Conservation (phyloP, 2,329 filamentous ascomycete species). For the Trichoderma aggressivum region DNA sequence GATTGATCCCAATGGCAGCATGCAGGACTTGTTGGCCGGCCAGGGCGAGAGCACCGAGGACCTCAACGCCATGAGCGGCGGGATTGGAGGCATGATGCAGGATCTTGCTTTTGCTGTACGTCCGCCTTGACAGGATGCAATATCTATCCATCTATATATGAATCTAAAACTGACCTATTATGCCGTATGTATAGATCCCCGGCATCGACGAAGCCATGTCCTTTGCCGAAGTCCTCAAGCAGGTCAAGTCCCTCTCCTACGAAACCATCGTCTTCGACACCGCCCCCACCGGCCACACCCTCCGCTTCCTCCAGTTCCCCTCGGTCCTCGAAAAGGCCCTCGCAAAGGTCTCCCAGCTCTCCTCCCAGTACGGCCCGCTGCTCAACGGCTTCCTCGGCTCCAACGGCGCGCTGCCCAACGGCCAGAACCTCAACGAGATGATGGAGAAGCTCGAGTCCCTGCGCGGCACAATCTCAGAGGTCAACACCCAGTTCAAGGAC, state of each 20-base stretch:
- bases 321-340: constrained; percentile 97
- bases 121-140: neutral
- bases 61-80: constrained; percentile 65
- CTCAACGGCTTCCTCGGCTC: constrained; percentile 88
- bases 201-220: constrained; percentile 99
- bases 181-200: constrained; percentile 65
- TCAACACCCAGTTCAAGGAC: constrained; percentile 98
- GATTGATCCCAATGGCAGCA: constrained; percentile 96
- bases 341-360: constrained; percentile 94
- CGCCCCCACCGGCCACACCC: constrained; percentile 93
- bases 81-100: constrained; percentile 95
- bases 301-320: constrained; percentile 97
- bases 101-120: constrained; percentile 90
- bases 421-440: constrained; percentile 88
- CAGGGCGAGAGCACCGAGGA: constrained; percentile 59
- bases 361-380: constrained; percentile 91
- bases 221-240: constrained; percentile 97
- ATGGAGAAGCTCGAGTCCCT: constrained; percentile 92
- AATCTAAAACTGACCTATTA: neutral
- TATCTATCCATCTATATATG: neutral
- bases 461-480: constrained; percentile 88
- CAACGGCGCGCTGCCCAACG: constrained; percentile 73
- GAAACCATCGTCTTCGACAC: constrained; percentile 99
- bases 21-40: constrained; percentile 86
- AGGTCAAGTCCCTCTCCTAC: constrained; percentile 98